Percentiles rank a stretch among this genome's conserved stretches.
phyloP scores from a whole-genome alignment of 345 rosid species.

The Litchi chinensis region DNA sequence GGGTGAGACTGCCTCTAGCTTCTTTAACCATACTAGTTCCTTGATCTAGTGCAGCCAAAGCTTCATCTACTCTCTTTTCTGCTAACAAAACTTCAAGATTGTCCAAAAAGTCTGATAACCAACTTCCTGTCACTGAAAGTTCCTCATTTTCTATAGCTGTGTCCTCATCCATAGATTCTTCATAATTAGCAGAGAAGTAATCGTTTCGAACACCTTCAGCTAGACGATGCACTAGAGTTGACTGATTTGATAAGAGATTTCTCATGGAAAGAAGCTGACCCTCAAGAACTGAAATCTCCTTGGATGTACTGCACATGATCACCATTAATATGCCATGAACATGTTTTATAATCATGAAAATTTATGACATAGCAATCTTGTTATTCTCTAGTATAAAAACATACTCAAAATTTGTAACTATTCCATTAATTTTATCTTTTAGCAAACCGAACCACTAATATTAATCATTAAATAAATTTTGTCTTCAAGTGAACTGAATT shows the following conservation, averaged over 20 bases:
- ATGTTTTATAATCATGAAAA: background rate
- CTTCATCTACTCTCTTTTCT: conserved; percentile 82
- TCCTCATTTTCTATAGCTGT: conserved; percentile 36
- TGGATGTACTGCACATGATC: conserved; percentile 61
- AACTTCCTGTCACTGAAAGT: conserved; percentile 55
- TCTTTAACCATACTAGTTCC: conserved; percentile 59
- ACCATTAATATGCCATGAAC: background rate
- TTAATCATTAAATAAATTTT: no score
- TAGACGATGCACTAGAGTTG: conserved; percentile 78
- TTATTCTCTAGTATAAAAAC: no score
- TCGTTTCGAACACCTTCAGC: conserved; percentile 63
- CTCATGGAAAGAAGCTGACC: conserved; percentile 89
- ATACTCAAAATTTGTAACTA: no score
- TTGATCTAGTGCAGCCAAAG: conserved; percentile 72
- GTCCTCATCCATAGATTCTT: conserved; percentile 54
- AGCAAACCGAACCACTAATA: no score
- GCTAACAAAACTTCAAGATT: conserved; percentile 79
- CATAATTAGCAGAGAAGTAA: conserved; percentile 50
- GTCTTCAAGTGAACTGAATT: no score
- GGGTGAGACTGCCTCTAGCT: conserved; percentile 45
- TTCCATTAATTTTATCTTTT: no score
- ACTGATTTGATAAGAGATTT: conserved; percentile 79
- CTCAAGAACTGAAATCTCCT: conserved; percentile 84
- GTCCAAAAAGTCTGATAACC: conserved; percentile 67
- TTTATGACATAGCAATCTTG: background rate